Evolutionary conservation across 345 rosid genomes (phyloP).

Genomic region (Aethionema arabicum): DNA sequence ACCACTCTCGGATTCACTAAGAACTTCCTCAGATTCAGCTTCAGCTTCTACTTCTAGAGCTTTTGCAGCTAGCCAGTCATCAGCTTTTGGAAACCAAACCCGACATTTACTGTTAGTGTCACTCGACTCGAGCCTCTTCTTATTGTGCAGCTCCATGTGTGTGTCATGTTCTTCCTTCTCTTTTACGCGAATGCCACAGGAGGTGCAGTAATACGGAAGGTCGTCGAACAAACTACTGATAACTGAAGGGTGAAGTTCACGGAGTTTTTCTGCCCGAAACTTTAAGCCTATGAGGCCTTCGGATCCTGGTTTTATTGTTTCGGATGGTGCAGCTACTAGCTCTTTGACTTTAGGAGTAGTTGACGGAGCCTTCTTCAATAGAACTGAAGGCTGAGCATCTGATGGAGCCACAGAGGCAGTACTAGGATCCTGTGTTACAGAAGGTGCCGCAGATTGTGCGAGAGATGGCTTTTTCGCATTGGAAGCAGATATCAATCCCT

Average conservation of each 20-base stretch:
- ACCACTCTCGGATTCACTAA: constrained; percentile 39
- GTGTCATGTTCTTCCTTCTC: constrained; percentile 58
- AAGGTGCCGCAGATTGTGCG: constrained; percentile 35
- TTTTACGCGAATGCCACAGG: constrained; percentile 77
- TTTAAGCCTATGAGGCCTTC: constrained; percentile 66
- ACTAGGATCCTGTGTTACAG: constrained; percentile 40
- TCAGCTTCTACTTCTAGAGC: constrained; percentile 41
- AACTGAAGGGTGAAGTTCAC: constrained; percentile 74
- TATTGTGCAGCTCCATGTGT: constrained; percentile 78
- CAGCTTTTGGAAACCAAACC: constrained; percentile 70
- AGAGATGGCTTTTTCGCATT: constrained; percentile 49
- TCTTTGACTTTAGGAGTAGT: constrained; percentile 39
- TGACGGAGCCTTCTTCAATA: constrained; percentile 41
- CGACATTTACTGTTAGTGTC: constrained; percentile 40
- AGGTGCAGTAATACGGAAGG: constrained; percentile 66
- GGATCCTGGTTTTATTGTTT: constrained; percentile 32
- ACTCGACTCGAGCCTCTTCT: constrained; percentile 41
- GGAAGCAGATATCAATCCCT: constrained; percentile 85
- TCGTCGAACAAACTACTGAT: constrained; percentile 61
- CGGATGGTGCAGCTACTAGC: constrained; percentile 36
- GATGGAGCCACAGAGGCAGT: constrained; percentile 45
- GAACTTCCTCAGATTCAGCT: constrained; percentile 37
- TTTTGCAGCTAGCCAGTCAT: constrained; percentile 66
- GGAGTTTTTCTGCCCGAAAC: constrained; percentile 68
- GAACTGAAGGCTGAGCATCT: constrained; percentile 34